Evolutionary conservation across 129 eudicot genomes (phyloP), one percentile per base, ranked within the genome.

Genomic region (Helianthus annuus): DNA sequence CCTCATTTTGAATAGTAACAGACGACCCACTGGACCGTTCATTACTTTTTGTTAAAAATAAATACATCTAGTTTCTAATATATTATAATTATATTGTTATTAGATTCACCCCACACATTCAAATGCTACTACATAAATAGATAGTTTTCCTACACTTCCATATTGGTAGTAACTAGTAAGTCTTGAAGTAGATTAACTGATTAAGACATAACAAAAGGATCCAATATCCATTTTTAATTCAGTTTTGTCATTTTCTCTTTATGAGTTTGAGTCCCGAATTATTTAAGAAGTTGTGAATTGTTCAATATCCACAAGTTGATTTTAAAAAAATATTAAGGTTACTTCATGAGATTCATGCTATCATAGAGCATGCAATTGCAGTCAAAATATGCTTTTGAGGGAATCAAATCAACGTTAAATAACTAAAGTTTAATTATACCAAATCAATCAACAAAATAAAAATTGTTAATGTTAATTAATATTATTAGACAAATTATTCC

Each of bases 261-360:
- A 66, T 12, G 67, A 27, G 57, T 74, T 66, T 7, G 59, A 54
- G 65, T 44, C 38, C 64, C 3, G 38, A 51, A 40, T 58, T 64
- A 14, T 62, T 29, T 11, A 12, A 3, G 48, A 29, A 46, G 10
- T 0, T 54, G 56, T 22, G 58, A 46, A 61, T 27, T 16, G 17
- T 65, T 24, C 19, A 54, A 16, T 24, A 66, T 42, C 40, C 38
- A 76, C 80, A 68, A 76, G 74, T 68, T 56, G 80, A 14, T 42
- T 45, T 15, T 24, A 66, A 32, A 58, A n/a, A 66, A 44, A 17
- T 1, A 58, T 34, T 16, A 58, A 0, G 53, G 51, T 7, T 55
- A 48, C 53, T 76, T 58, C 69, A 68, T 65, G 52, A 46, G 69
- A 57, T 76, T 76, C 80, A 57, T 76, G 80, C 40, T 62, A 76